Percentiles rank a stretch among this genome's conserved stretches.
These are phyloP conservation scores for Fusarium multiceps DNA, from an alignment of 2,329 filamentous ascomycete genomes.

Conservation along the genomic window DNA sequence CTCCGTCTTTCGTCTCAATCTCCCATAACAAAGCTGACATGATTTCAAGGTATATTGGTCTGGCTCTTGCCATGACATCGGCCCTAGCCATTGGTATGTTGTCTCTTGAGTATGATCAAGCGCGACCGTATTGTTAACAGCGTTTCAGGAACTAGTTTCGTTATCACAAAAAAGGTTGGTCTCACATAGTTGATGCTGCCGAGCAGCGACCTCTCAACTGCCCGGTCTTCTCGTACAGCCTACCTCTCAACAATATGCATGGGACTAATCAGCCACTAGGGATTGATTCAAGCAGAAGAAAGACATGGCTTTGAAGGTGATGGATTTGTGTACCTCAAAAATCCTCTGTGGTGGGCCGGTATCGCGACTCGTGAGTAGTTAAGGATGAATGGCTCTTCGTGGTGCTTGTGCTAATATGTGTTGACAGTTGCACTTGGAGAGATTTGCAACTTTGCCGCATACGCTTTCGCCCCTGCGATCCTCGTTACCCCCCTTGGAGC, in stretches of 20 bases:
- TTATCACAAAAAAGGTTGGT: conserved; percentile 96
- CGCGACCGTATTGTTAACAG: conserved; percentile 34
- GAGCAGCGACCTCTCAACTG: background rate
- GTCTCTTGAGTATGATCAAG: conserved; percentile 1
- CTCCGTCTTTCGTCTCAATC: background rate
- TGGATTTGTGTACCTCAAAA: conserved; percentile 92
- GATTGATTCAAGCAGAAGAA: conserved; percentile 89
- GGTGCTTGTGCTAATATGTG: conserved; percentile 33
- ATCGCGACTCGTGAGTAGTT: conserved; percentile 82
- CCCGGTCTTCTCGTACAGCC: background rate
- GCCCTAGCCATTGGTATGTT: conserved; percentile 79
- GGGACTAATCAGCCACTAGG: conserved; percentile 60
- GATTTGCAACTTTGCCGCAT: conserved; percentile 96
- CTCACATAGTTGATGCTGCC: background rate
- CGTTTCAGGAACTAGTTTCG: conserved; percentile 85
- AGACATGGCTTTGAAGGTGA: conserved; percentile 96
- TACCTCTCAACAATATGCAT: background rate
- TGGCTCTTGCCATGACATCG: conserved; percentile 78
- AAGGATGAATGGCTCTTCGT: background rate
- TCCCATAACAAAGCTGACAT: conserved; percentile 28
- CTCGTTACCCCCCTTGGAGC: conserved; percentile 95
- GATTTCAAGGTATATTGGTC: conserved; percentile 74
- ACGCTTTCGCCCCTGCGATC: conserved; percentile 98
- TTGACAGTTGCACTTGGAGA: conserved; percentile 86
- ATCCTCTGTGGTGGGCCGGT: conserved; percentile 97